These are phyloP conservation scores for Stachybotrys chlorohalonatus DNA, from an alignment of 2,329 filamentous ascomycete species.

Conservation along the genomic window DNA sequence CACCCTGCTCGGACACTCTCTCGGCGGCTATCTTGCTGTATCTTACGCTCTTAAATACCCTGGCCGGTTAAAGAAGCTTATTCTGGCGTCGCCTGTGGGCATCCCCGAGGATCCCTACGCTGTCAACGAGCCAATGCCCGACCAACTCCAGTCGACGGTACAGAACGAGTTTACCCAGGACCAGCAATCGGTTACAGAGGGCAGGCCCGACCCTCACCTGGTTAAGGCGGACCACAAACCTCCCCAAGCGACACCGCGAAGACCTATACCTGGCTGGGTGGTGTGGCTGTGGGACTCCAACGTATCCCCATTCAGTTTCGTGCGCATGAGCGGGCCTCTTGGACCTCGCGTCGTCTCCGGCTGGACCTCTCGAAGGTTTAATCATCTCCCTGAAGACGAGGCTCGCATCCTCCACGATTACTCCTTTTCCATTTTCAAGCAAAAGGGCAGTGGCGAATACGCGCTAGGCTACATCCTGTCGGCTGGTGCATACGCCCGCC, in stretches of 20 bases:
- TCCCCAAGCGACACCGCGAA: slow-evolving; percentile 24
- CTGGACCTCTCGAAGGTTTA: slow-evolving; percentile 90
- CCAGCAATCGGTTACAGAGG: slow-evolving; percentile 41
- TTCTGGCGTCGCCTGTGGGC: slow-evolving; percentile 87
- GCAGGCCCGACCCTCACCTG: slow-evolving; percentile 12
- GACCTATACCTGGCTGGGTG: slow-evolving; percentile 74
- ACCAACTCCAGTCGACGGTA: slow-evolving; percentile 63
- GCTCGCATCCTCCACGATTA: slow-evolving; percentile 84
- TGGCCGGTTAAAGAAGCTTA: slow-evolving; percentile 87
- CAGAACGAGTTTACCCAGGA: slow-evolving; percentile 74
- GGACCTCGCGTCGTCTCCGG: slow-evolving; percentile 88
- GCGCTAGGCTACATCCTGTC: slow-evolving; percentile 87
- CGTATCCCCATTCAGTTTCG: slow-evolving; percentile 84
- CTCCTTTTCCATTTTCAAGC: slow-evolving; percentile 86
- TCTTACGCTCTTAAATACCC: slow-evolving; percentile 97
- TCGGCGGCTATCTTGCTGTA: slow-evolving; percentile 91
- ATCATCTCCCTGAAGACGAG: slow-evolving; percentile 73
- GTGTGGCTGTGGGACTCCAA: slow-evolving; percentile 96
- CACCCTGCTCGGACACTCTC: slow-evolving; percentile 83
- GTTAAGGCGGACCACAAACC: slow-evolving; percentile 29
- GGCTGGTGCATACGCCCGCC: slow-evolving; percentile 84
- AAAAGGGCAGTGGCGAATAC: slow-evolving; percentile 89
- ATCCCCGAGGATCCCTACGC: slow-evolving; percentile 93
- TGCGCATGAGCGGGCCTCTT: slow-evolving; percentile 80
- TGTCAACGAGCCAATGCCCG: slow-evolving; percentile 60